Evolutionary conservation across 805 yeast species (phyloP).

Genomic region (Maudiozyma bulderi): DNA sequence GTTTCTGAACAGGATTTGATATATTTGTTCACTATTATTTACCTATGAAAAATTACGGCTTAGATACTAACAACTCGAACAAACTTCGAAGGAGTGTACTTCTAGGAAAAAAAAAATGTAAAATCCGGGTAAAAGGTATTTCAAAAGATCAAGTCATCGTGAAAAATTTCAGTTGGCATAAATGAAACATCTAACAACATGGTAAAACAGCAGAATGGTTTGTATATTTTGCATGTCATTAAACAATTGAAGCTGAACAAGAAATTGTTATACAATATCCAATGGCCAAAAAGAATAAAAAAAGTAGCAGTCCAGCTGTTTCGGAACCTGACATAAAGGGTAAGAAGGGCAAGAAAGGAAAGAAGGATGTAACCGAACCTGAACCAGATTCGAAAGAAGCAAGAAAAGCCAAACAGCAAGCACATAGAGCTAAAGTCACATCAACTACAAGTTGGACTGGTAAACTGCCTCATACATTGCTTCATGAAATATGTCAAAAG

Average conservation of each 20-base stretch:
- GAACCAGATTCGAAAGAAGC: slow-evolving; percentile 10
- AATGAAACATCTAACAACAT: too few species aligned
- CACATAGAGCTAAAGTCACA: slow-evolving; percentile 42
- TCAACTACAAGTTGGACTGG: slow-evolving; percentile 88
- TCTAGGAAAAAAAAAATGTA: neutral
- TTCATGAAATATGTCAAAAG: slow-evolving; percentile 82
- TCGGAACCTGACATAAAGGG: neutral
- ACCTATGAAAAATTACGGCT: too few species aligned
- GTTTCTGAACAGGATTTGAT: too few species aligned
- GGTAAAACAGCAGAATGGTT: too few species aligned
- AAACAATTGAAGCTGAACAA: too few species aligned
- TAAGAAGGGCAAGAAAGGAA: slow-evolving; percentile 12
- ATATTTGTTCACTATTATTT: too few species aligned
- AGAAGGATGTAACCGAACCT: slow-evolving; percentile 8
- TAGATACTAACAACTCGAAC: too few species aligned
- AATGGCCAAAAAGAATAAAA: slow-evolving; percentile 19
- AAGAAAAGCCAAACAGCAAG: slow-evolving; percentile 23
- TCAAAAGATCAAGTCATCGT: neutral
- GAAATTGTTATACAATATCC: neutral
- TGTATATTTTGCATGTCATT: too few species aligned
- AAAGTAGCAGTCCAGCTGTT: slow-evolving; percentile 2
- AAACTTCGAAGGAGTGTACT: too few species aligned
- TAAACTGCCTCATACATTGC: slow-evolving; percentile 74
- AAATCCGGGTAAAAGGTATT: neutral
- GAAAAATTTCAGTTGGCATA: neutral